Percentiles rank a stretch among this genome's conserved stretches.
phyloP scores from a whole-genome alignment of 192 early-diverging fungal species.

The Podila epigama region DNA sequence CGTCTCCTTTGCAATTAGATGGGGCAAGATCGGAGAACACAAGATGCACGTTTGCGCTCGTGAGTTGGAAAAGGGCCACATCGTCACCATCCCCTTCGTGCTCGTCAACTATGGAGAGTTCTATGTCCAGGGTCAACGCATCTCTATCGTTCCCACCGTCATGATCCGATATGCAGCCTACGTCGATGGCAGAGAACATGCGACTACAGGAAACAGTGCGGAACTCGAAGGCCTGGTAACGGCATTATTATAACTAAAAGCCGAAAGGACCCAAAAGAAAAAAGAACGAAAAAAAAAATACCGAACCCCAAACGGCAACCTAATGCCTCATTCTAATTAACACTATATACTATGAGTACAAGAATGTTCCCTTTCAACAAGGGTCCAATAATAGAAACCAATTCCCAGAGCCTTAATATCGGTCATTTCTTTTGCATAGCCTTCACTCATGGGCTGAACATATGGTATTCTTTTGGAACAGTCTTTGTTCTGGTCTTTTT shows the following conservation, averaged over 20 bases:
- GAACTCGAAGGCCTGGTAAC: not conserved
- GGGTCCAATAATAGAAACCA: no score
- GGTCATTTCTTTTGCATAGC: no score
- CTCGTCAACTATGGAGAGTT: not conserved
- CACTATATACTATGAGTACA: no score
- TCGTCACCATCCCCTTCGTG: not conserved
- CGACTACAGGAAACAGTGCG: not conserved
- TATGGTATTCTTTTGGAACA: no score
- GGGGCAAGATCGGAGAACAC: constrained; percentile 7
- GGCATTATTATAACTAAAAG: not conserved
- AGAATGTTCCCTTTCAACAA: no score
- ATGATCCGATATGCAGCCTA: not conserved
- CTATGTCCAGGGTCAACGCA: not conserved
- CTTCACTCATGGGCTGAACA: no score
- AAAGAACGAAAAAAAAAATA: not conserved
- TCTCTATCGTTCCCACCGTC: not conserved
- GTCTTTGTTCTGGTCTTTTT: no score
- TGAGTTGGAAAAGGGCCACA: not conserved
- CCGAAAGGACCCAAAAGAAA: not conserved
- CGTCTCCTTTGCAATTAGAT: not conserved
- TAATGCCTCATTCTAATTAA: no score
- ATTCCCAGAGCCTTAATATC: no score
- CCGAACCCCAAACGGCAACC: no score
- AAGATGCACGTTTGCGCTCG: constrained; percentile 3
- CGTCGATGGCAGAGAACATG: not conserved